A percentile compares a stretch with the other conserved stretches of the same genome.
Evolutionary conservation across 2,329 filamentous ascomycete genomes (phyloP).

Genomic region (Drechslerella dactyloides): DNA sequence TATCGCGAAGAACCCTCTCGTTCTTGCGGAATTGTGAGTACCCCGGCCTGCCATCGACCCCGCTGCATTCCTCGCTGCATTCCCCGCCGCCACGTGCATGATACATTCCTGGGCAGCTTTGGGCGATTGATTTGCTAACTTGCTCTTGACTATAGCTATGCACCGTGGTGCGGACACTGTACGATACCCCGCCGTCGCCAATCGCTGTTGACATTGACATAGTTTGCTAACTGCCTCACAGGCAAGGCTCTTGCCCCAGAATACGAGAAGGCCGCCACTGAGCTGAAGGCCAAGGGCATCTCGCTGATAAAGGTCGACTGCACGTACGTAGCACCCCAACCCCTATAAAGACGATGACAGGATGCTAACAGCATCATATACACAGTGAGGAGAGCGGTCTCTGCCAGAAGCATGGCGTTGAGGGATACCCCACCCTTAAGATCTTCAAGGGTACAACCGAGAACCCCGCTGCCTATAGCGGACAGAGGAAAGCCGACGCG

Average conservation of each 20-base stretch:
- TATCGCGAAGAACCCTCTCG: slow-evolving; percentile 81
- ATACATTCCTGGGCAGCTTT: background rate
- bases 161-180: slow-evolving; percentile 75
- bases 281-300: slow-evolving; percentile 86
- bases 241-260: slow-evolving; percentile 90
- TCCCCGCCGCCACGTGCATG: background rate
- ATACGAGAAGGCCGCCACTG: slow-evolving; percentile 84
- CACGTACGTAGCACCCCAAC: slow-evolving; percentile 27
- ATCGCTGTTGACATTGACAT: slow-evolving; percentile 53
- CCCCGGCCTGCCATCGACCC: slow-evolving; percentile 1
- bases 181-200: slow-evolving; percentile 52
- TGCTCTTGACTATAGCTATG: slow-evolving; percentile 68
- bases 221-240: slow-evolving; percentile 72
- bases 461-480: slow-evolving; percentile 79
- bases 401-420: slow-evolving; percentile 86
- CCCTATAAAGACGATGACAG: background rate
- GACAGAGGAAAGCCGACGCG: slow-evolving; percentile 84
- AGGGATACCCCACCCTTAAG: slow-evolving; percentile 98
- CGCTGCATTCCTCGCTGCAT: background rate
- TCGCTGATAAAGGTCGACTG: slow-evolving; percentile 74
- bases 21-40: slow-evolving; percentile 87
- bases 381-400: slow-evolving; percentile 92
- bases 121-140: slow-evolving; percentile 57
- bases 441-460: slow-evolving; percentile 83
- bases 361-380: slow-evolving; percentile 67